Conservation (phyloP, 208 protist species). For the Acanthamoeba royreba region DNA sequence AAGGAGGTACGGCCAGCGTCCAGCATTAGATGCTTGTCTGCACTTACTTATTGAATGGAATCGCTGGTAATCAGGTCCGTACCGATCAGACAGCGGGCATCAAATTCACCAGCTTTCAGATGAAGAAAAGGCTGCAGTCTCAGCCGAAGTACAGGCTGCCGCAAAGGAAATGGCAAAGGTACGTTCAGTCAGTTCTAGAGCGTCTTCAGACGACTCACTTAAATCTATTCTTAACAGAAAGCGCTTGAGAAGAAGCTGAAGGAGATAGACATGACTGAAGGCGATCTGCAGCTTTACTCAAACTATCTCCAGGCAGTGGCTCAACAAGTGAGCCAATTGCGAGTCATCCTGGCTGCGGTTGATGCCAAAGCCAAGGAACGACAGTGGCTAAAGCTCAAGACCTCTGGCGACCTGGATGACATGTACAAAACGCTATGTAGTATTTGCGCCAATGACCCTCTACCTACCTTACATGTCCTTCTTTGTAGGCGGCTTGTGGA, state of each 20-base stretch:
- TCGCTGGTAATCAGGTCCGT: background rate
- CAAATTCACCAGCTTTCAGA: conserved; percentile 85
- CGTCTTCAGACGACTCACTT: background rate
- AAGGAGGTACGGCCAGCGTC: background rate
- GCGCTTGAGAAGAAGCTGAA: conserved; percentile 49
- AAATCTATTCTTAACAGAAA: background rate
- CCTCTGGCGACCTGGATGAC: conserved; percentile 88
- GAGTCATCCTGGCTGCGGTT: conserved; percentile 77
- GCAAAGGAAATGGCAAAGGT: conserved; percentile 48
- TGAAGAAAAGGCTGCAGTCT: conserved; percentile 78
- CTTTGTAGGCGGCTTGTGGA: conserved; percentile 65
- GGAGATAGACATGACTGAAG: conserved; percentile 62
- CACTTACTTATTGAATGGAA: too few species aligned
- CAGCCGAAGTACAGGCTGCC: conserved; percentile 24
- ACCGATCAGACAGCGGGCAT: conserved; percentile 78
- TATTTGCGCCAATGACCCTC: background rate
- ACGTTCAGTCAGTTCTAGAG: background rate
- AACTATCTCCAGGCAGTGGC: conserved; percentile 44
- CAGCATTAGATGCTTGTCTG: too few species aligned
- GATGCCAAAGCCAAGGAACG: conserved; percentile 86
- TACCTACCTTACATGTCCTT: background rate
- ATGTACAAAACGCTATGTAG: conserved; percentile 3
- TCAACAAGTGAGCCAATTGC: conserved; percentile 67
- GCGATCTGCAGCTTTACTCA: conserved; percentile 39
- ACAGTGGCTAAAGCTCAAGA: conserved; percentile 85